Evolutionary conservation across 2,329 filamentous ascomycete genomes (phyloP).

Genomic region (Didymella exigua): DNA sequence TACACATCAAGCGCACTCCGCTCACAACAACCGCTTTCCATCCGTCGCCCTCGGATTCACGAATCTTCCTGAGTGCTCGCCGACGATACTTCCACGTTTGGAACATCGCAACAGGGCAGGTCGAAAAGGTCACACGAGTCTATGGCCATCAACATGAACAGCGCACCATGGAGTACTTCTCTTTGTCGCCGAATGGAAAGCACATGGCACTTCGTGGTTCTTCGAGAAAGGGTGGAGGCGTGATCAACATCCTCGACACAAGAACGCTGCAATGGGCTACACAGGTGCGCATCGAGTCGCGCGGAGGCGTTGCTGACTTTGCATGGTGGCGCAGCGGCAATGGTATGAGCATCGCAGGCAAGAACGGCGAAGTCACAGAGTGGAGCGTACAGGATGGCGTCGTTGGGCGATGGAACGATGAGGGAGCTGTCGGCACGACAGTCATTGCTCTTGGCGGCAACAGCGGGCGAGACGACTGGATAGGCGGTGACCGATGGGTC

Average conservation of each 20-base stretch:
- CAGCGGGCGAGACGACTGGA: conserved; percentile 61
- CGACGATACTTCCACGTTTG: conserved; percentile 93
- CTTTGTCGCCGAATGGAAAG: conserved; percentile 81
- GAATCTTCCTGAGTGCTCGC: conserved; percentile 86
- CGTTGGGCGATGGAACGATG: conserved; percentile 83
- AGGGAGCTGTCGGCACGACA: conserved; percentile 85
- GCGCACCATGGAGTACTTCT: conserved; percentile 88
- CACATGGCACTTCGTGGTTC: conserved; percentile 85
- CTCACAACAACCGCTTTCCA: conserved; percentile 83
- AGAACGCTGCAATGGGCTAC: conserved; percentile 85
- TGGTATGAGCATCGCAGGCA: conserved; percentile 81
- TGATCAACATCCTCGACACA: conserved; percentile 83
- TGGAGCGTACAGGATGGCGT: conserved; percentile 76
- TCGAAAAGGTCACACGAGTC: conserved; percentile 81
- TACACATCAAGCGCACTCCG: conserved; percentile 85
- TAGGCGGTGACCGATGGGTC: conserved; percentile 87
- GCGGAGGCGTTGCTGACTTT: conserved; percentile 86
- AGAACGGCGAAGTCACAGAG: conserved; percentile 88
- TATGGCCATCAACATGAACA: conserved; percentile 81
- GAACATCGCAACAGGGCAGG: conserved; percentile 79
- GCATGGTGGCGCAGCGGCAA: conserved; percentile 88
- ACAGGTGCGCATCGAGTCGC: conserved; percentile 79
- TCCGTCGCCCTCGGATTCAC: conserved; percentile 68
- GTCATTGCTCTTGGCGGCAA: conserved; percentile 78
- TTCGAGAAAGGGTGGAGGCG: conserved; percentile 81